Conservation (phyloP, 352 stramenopile species). For the Lagenidium sp. region DNA sequence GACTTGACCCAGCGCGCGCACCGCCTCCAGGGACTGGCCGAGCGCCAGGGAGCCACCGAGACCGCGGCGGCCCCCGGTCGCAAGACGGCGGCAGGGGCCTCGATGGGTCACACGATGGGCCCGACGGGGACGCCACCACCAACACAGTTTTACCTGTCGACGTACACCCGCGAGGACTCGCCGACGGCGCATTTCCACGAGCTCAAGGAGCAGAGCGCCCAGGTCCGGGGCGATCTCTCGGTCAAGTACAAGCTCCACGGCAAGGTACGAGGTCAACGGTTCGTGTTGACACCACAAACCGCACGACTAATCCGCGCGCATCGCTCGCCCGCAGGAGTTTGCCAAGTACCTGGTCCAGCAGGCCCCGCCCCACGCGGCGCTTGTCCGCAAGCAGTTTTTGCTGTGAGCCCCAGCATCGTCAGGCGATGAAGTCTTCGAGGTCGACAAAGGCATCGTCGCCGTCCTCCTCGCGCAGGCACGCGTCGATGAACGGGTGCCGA, state of each 20-base stretch:
- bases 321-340: constrained; percentile 20
- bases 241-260: constrained; percentile 15
- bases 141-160: constrained; percentile 10
- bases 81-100: too few relatives aligned
- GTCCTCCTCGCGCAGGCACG: constrained; percentile 25
- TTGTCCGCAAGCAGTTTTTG: constrained; percentile 10
- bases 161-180: constrained; percentile 2
- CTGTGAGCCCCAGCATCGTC: constrained; percentile 5
- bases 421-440: constrained; percentile 29
- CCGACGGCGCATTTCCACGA: constrained; percentile 8
- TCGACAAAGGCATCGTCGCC: constrained; percentile 28
- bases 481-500: constrained; percentile 25
- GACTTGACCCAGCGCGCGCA: constrained; percentile 10
- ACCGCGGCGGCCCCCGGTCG: too few relatives aligned
- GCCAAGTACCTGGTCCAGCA: constrained; percentile 17
- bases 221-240: constrained; percentile 2
- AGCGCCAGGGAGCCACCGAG: neutral
- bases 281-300: too few relatives aligned
- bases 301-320: too few relatives aligned
- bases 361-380: constrained; percentile 6
- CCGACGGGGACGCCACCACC: constrained; percentile 2
- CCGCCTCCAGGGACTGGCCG: constrained; percentile 8
- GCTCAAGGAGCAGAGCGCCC: constrained; percentile 9
- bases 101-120: too few relatives aligned
- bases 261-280: constrained; percentile 18